Evolutionary conservation across 345 rosid species (phyloP).

Genomic region (Hibiscus mutabilis): DNA sequence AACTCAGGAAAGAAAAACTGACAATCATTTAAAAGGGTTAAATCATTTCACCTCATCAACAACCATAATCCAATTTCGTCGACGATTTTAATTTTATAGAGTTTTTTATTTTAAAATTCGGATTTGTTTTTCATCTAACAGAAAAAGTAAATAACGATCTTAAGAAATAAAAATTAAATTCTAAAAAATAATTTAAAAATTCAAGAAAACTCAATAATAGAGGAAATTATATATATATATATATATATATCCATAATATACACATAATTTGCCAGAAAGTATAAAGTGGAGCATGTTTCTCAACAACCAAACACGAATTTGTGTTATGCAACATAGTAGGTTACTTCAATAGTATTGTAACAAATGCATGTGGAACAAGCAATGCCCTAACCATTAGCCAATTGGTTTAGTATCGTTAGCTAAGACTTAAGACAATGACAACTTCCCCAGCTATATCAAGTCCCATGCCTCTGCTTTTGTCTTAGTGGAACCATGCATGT

Average conservation of each 20-base stretch:
- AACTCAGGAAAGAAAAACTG: background rate
- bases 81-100: too few relatives aligned
- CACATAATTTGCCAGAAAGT: conserved; percentile 10
- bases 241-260: background rate
- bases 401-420: background rate
- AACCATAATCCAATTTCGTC: too few relatives aligned
- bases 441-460: background rate
- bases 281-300: conserved; percentile 22
- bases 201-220: background rate
- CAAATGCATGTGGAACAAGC: conserved; percentile 12
- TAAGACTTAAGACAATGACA: background rate
- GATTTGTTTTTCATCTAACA: background rate
- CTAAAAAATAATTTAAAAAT: too few relatives aligned
- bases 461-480: too few relatives aligned
- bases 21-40: too few relatives aligned
- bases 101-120: too few relatives aligned
- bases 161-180: background rate
- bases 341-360: background rate
- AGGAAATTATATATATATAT: too few relatives aligned
- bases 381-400: background rate
- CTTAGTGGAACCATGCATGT: too few relatives aligned
- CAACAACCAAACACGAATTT: conserved; percentile 24
- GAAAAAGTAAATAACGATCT: background rate
- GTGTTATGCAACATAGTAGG: conserved; percentile 9
- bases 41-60: too few relatives aligned